A percentile compares a stretch with the other conserved stretches of the same genome.
These are phyloP conservation scores for Flagelloscypha sp. DNA, from an alignment of 768 basidiomycete species.

Conservation along the genomic window DNA sequence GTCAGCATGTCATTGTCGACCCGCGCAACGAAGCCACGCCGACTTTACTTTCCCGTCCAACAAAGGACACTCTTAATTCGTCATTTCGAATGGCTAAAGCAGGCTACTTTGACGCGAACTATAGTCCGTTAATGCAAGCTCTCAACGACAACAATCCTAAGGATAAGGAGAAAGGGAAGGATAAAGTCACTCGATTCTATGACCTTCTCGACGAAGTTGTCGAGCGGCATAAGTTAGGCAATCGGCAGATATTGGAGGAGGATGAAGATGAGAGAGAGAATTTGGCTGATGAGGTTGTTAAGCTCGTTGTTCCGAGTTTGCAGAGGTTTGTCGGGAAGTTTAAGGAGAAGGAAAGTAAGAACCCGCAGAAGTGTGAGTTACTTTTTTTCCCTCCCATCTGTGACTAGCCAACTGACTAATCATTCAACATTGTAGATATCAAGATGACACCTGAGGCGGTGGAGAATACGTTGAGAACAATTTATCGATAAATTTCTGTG, in stretches of 20 bases:
- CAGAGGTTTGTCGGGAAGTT: conserved; percentile 70
- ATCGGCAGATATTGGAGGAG: conserved; percentile 65
- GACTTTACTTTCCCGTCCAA: conserved; percentile 51
- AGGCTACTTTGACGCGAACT: conserved; percentile 78
- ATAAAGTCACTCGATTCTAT: conserved; percentile 77
- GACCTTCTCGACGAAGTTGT: conserved; percentile 72
- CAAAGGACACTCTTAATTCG: conserved; percentile 55
- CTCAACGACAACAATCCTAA: conserved; percentile 49
- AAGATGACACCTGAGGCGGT: conserved; percentile 70
- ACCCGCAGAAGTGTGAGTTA: conserved; percentile 63
- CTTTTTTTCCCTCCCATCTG: neutral
- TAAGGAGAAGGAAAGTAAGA: conserved; percentile 76
- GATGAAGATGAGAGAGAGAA: conserved; percentile 51
- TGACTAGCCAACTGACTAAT: conserved; percentile 9
- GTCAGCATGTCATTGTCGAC: conserved; percentile 45
- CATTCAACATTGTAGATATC: conserved; percentile 48
- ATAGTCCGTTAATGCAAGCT: conserved; percentile 65
- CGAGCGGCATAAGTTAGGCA: conserved; percentile 64
- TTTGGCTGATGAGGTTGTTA: conserved; percentile 66
- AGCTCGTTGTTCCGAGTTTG: conserved; percentile 67
- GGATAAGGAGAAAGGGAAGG: conserved; percentile 55
- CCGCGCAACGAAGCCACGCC: conserved; percentile 40
- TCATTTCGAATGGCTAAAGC: conserved; percentile 77
- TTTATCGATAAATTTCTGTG: conserved; percentile 34
- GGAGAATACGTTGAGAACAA: conserved; percentile 56